Percentiles rank a stretch among this genome's conserved stretches.
Conservation (phyloP, 2,329 filamentous ascomycete species). For the Atkinsonella texensis region DNA sequence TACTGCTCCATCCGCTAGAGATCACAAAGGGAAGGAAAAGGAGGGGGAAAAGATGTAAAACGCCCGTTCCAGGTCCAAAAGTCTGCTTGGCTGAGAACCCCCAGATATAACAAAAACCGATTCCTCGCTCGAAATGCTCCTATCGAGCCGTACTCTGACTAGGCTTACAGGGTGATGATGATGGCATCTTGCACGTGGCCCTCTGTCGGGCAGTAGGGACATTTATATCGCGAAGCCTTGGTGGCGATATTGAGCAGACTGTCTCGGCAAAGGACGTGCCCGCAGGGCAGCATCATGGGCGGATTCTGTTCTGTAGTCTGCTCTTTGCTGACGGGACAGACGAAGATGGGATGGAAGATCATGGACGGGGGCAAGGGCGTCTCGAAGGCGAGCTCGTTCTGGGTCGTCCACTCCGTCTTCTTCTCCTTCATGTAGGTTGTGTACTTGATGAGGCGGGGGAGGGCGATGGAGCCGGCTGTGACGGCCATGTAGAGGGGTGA, state of each 20-base stretch:
- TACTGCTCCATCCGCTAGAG: background rate
- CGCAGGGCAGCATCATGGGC: conserved; percentile 93
- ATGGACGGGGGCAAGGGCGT: conserved; percentile 46
- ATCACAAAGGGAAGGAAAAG: background rate
- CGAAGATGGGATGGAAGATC: conserved; percentile 91
- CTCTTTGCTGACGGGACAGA: conserved; percentile 93
- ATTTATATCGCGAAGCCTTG: conserved; percentile 78
- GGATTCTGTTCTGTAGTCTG: conserved; percentile 89
- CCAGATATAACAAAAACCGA: too few relatives aligned
- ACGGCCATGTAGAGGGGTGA: conserved; percentile 88
- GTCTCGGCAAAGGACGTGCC: conserved; percentile 84
- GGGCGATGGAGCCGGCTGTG: conserved; percentile 82
- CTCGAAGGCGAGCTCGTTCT: conserved; percentile 77
- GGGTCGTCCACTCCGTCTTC: conserved; percentile 88
- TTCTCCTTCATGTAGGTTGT: conserved; percentile 79
- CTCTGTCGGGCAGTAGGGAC: conserved; percentile 87
- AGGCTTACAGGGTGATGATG: conserved; percentile 50
- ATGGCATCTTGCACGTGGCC: conserved; percentile 65
- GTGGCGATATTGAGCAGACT: conserved; percentile 66
- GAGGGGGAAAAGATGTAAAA: background rate
- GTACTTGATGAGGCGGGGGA: conserved; percentile 81
- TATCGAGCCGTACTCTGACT: background rate
- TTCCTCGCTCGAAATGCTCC: background rate
- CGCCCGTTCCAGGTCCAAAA: background rate
- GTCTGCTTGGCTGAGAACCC: too few relatives aligned